Conservation (phyloP, 2,329 filamentous ascomycete genomes). For the Aspergillaceae sp. region DNA sequence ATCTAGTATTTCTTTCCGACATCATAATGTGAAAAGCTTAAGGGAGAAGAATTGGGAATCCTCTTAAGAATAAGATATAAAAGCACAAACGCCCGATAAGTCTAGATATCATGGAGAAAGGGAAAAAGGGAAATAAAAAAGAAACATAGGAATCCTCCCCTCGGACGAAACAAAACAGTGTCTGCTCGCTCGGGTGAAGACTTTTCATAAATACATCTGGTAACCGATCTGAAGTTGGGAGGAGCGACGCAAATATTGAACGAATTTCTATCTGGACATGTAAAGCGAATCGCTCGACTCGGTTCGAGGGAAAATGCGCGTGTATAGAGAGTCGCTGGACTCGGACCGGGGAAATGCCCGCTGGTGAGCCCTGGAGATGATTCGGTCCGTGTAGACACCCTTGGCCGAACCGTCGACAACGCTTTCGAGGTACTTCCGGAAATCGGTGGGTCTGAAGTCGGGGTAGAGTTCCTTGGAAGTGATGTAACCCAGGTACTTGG, state of each 20-base stretch:
- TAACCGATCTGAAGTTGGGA: background rate
- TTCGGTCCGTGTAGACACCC: slow-evolving; percentile 29
- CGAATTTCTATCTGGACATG: slow-evolving; percentile 21
- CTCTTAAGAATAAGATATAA: background rate
- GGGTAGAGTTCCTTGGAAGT: slow-evolving; percentile 47
- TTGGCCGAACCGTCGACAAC: slow-evolving; percentile 35
- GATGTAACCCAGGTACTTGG: slow-evolving; percentile 48
- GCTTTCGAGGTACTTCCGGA: slow-evolving; percentile 33
- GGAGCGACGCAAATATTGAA: background rate
- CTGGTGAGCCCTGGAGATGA: slow-evolving; percentile 28
- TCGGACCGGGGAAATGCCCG: slow-evolving; percentile 29
- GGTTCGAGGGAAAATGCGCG: slow-evolving; percentile 27
- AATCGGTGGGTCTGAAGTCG: slow-evolving; percentile 36
- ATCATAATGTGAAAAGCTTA: background rate
- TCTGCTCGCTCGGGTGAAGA: background rate
- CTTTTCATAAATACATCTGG: slow-evolving; percentile 3
- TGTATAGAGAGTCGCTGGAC: slow-evolving; percentile 29
- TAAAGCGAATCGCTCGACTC: slow-evolving; percentile 29
- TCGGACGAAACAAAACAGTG: background rate
- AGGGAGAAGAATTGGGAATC: background rate
- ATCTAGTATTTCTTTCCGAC: background rate
- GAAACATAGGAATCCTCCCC: background rate
- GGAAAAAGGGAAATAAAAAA: background rate
- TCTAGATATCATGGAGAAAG: slow-evolving; percentile 1
- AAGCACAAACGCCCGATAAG: background rate